Percentiles rank a stretch among this genome's conserved stretches.
Conservation (phyloP, 2,329 filamentous ascomycete genomes). For the Aureobasidium namibiae region DNA sequence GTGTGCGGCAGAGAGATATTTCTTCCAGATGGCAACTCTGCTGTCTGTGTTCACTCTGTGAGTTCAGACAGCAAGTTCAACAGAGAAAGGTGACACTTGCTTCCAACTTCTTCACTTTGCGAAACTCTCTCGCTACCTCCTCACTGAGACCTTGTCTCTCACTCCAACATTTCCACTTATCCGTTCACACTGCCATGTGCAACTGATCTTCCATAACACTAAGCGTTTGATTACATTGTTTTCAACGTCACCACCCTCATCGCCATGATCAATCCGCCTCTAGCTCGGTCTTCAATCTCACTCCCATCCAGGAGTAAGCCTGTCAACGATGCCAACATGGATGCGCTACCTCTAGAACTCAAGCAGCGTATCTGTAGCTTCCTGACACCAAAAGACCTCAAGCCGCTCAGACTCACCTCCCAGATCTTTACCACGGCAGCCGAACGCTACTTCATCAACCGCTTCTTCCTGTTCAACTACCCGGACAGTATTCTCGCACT, state of each 20-base stretch:
- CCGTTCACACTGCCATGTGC: no score
- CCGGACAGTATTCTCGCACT: no score
- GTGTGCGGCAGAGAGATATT: neutral
- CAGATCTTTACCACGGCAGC: neutral
- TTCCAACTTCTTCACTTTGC: neutral
- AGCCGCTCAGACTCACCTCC: neutral
- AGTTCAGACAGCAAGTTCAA: neutral
- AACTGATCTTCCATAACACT: no score
- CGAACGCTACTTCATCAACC: neutral
- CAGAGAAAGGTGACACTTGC: neutral
- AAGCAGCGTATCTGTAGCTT: neutral
- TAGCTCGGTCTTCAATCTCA: neutral
- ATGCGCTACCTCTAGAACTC: neutral
- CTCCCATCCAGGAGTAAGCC: neutral
- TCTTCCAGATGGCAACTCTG: neutral
- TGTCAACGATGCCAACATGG: neutral
- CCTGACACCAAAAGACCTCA: neutral
- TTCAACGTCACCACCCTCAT: neutral
- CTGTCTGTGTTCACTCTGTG: neutral
- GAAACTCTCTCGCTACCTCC: no score
- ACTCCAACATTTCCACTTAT: no score
- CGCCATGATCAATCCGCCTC: neutral
- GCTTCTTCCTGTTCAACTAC: no score
- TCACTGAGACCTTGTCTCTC: neutral
- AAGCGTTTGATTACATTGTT: neutral